Evolutionary conservation across 352 stramenopile genomes (phyloP).

Genomic region (Globisporangium viniferum): DNA sequence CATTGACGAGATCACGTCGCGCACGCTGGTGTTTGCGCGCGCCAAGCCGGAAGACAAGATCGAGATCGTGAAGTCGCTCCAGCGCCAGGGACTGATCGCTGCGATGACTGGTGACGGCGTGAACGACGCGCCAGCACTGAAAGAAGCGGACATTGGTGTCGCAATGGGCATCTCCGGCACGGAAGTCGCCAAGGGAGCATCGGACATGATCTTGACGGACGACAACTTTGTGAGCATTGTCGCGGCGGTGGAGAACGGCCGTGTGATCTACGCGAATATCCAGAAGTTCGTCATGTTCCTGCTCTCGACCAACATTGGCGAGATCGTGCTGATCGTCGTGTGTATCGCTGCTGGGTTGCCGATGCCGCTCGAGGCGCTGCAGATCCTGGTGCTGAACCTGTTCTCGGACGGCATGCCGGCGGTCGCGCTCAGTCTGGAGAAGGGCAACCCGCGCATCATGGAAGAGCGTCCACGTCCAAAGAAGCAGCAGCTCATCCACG

Average conservation of each 20-base stretch:
- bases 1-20: constrained; percentile 86
- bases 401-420: constrained; percentile 94
- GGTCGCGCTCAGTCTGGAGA: constrained; percentile 68
- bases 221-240: constrained; percentile 99
- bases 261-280: constrained; percentile 98
- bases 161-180: constrained; percentile 98
- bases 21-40: constrained; percentile 91
- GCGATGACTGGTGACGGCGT: constrained; percentile 98
- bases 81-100: constrained; percentile 86
- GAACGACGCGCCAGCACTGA: constrained; percentile 97
- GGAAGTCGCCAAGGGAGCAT: constrained; percentile 97
- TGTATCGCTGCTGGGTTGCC: constrained; percentile 58
- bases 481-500: constrained; percentile 48
- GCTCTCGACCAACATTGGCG: constrained; percentile 96
- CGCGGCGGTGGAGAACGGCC: constrained; percentile 93
- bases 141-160: constrained; percentile 95
- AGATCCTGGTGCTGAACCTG: constrained; percentile 99
- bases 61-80: constrained; percentile 93
- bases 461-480: constrained; percentile 55
- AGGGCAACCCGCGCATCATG: constrained; percentile 69
- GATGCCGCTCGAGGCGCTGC: constrained; percentile 92
- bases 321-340: constrained; percentile 86
- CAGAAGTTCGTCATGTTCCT: constrained; percentile 98
- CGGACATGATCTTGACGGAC: constrained; percentile 98
- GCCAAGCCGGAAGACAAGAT: constrained; percentile 96